Evolutionary conservation across 2,329 filamentous ascomycete genomes (phyloP).

Genomic region (Xylaria sp.): DNA sequence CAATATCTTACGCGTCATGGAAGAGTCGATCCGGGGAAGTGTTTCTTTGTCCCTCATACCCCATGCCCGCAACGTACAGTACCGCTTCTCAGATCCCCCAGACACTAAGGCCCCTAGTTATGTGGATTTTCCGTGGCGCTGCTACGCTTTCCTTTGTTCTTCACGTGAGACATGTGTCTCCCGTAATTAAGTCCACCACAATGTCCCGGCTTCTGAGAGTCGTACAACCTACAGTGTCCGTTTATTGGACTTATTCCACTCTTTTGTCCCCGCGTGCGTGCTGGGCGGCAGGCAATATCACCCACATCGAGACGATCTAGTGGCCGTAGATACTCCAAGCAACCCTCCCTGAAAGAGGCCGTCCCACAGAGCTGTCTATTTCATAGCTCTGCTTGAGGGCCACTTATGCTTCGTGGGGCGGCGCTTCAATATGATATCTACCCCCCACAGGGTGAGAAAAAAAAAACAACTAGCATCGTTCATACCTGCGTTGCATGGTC

Average conservation of each 20-base stretch:
- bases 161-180: slow-evolving; percentile 22
- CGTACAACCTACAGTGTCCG: slow-evolving; percentile 10
- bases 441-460: slow-evolving; percentile 4
- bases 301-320: slow-evolving; percentile 10
- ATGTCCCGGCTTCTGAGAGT: slow-evolving; percentile 3
- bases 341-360: neutral
- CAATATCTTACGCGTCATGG: neutral
- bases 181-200: neutral
- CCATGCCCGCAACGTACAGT: neutral
- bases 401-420: neutral
- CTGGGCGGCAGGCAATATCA: slow-evolving; percentile 8
- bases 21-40: slow-evolving; percentile 5
- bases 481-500: slow-evolving; percentile 12
- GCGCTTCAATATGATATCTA: slow-evolving; percentile 5
- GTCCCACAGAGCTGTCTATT: neutral
- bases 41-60: slow-evolving; percentile 1
- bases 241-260: neutral
- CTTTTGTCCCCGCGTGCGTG: neutral
- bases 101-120: neutral
- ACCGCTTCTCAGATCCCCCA: neutral
- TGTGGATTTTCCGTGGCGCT: slow-evolving; percentile 6
- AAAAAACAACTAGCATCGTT: neutral
- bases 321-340: neutral
- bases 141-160: slow-evolving; percentile 2
- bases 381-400: neutral